Base-by-base conservation (phyloP, 768 basidiomycete species). In the Leccinum pellstonianum region DNA sequence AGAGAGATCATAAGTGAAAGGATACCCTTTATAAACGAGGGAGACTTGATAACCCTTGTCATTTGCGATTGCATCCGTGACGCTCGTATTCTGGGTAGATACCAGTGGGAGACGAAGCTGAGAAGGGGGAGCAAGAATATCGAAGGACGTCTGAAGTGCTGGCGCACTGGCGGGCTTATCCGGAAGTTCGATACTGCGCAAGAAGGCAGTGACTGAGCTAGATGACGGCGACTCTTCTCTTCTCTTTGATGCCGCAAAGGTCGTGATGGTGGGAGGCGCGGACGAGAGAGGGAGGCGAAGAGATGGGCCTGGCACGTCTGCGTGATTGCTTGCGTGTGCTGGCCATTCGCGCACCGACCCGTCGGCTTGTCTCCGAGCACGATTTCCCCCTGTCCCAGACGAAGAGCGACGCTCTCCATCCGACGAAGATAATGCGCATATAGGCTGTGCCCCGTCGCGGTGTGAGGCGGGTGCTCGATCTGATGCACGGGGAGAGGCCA, bases 1-100 rank as follows among this genome's bases (percentile, higher is more conserved):
- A 29, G 66, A 57, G 41, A 73, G 65, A 58, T 71, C 68, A 63
- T 70, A 72, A 50, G 27, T 64, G 55, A 73, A 64, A 38, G 73
- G 56, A 41, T 73, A 61, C 23, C 72, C 72, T 51, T 66, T 71
- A 52, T 71, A 64, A 4, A 56, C 57, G 29, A 73, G 72, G 58
- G 50, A 62, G 54, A 75, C 52, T 57, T 66, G 69, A 46, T 63
- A 31, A 27, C 54, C 60, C 17, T 55, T 51, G 8, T 57, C 54
- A 37, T 58, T 56, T 21, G 59, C 14, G 38, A 56, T 54, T 41
- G 56, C 15, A 10, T 10, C 9, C 37, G 56, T 33, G 33, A 33
- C 50, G 29, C 37, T 49, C 25, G 58, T 52, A 15, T 31, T 52
- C 21, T 53, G 58, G 33, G 62, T 54, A 33, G 65, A 63, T 56